Base-by-base conservation (phyloP, 257 asterid genomes). In the Penstemon barbatus region DNA sequence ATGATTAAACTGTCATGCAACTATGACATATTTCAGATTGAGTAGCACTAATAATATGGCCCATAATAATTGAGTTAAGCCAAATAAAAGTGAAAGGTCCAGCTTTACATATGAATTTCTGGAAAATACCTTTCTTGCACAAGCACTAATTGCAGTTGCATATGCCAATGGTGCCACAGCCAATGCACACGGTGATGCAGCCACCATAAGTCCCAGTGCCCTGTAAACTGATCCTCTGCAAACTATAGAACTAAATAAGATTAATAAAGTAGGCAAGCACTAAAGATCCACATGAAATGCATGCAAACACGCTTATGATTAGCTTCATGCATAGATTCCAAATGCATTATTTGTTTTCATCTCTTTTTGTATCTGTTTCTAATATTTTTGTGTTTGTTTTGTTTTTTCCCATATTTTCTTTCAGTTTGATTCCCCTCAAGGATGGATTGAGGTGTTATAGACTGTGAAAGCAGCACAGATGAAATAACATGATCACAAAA, bases 121-220 rank as follows among this genome's bases (percentile, higher is more conserved):
- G 49, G 45, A 2, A 68, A 64, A 4, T 80, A 91, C 99, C 99
- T 88, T 87, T 79, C 66, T 94, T 62, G 99, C 97, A 77, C 99
- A 94, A 66, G 99, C 93, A 83, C 99, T 94, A 71, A 94, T 87
- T 75, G 99, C 97, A 18, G 97, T 94, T 74, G 96, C 97, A 81
- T 94, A 94, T 18, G 90, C 97, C 74, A 94, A 73, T 61, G 99
- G 97, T 43, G 99, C 93, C 54, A 89, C 99, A 78, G 97, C 99
- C 78, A 91, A 81, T 7, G 99, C 97, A 78, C 99, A 94, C 46
- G 99, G 99, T 76, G 99, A 94, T 59, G 97, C 99, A 63, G 99
- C 97, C 72, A 94, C 99, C 97, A 91, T 94, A 74, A 94, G 91
- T 57, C 99, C 99, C 83, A 94, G 56, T 50, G 96, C 99, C 75